Base-by-base conservation (phyloP, 208 protist species). In the Acanthamoeba culbertsoni region DNA sequence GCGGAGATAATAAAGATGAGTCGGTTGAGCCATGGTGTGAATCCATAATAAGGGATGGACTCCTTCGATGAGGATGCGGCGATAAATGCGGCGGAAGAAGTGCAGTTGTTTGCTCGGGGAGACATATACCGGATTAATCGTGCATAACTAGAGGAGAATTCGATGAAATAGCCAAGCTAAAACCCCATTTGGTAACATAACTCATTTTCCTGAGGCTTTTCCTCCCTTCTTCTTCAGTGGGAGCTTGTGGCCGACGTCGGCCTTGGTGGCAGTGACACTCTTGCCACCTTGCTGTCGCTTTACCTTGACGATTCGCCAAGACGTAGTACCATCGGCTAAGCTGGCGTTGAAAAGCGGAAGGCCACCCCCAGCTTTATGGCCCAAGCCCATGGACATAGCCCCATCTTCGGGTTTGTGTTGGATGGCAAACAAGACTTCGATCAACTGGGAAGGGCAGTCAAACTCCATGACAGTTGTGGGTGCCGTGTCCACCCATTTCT, bases 341-440 rank as follows among this genome's bases (percentile, higher is more conserved):
- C 86, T 82, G 6, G 93, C 46, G 45, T 96, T 96, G 77, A 96
- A 96, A 8, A 95, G 53, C n/a, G 42, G 55, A 51, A 96, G 37
- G 16, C 86, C 88, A 28, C 65, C 45, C 0, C 95, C 95, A 7
- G 95, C 95, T 42, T 91, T 95, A 26, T 86, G n/a, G 18, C 95
- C 95, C 0, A 96, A 55, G 37, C 95, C 95, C 93, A 95, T 95
- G 7, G 92, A 95, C 31, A 96, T 23, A 14, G 75, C 75, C 23
- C 95, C 95, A 53, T 96, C 95, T 79, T 96, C 95, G 37, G 94
- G 57, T 43, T 96, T 96, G 37, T 65, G 75, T 75, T 96, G 95
- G 23, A 93, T 91, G 18, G 28, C 77, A 33, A 93, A 92, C n/a
- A 95, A 28, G 6, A 20, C 0, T 45, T 94, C 57, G 48, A 96